Percentiles rank a stretch among this genome's conserved stretches.
Conservation (phyloP, 192 early-diverging fungal genomes). For the Oehlia diaphana region DNA sequence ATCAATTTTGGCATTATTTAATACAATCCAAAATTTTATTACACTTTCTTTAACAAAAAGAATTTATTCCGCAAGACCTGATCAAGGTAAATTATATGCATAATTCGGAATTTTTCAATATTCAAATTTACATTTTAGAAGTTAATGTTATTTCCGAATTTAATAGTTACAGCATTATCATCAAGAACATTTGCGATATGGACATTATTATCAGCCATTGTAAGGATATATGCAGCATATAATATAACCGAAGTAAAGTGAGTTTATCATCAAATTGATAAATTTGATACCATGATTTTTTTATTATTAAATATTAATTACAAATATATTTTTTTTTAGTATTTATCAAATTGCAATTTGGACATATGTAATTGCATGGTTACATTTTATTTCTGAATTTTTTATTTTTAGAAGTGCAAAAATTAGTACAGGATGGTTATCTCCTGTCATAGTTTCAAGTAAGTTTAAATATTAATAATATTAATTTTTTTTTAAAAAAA, state of each 20-base stretch:
- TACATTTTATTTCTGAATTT: slow-evolving; percentile 69
- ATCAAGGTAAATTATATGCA: slow-evolving; percentile 48
- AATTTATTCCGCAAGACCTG: slow-evolving; percentile 69
- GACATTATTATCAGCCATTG: slow-evolving; percentile 78
- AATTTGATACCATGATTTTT: not conserved
- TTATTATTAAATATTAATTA: not conserved
- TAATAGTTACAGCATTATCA: slow-evolving; percentile 74
- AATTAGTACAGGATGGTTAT: slow-evolving; percentile 62
- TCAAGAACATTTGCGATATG: slow-evolving; percentile 86
- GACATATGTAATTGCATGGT: slow-evolving; percentile 71
- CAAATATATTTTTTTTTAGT: slow-evolving; percentile 29
- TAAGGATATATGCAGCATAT: slow-evolving; percentile 86
- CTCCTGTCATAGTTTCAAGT: slow-evolving; percentile 67
- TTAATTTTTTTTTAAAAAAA: too few species aligned
- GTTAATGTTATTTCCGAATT: not conserved
- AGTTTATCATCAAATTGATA: slow-evolving; percentile 34
- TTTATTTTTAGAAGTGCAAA: slow-evolving; percentile 62
- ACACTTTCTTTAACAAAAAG: slow-evolving; percentile 72
- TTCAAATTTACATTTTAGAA: slow-evolving; percentile 1
- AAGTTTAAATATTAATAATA: slow-evolving; percentile 21
- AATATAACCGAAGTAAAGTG: slow-evolving; percentile 73
- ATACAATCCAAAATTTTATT: slow-evolving; percentile 81
- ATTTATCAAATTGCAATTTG: slow-evolving; percentile 59
- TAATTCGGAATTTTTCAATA: not conserved
- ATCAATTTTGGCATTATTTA: slow-evolving; percentile 35